Percentiles rank a stretch among this genome's conserved stretches.
These are phyloP conservation scores for Penicillium daleae DNA, from an alignment of 495 filamentous ascomycete species.

Conservation along the genomic window DNA sequence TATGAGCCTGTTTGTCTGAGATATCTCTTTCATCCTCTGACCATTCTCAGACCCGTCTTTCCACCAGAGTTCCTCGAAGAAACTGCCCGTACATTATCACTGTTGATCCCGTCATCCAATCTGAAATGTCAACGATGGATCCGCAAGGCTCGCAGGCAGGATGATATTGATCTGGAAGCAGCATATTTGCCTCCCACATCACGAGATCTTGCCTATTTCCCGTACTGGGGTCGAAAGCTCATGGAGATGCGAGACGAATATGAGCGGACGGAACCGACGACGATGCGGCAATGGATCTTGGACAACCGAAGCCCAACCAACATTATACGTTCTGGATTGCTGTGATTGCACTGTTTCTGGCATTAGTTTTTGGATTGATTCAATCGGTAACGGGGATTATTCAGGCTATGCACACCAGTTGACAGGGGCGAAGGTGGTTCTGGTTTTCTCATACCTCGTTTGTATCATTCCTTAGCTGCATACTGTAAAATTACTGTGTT, in stretches of 20 bases:
- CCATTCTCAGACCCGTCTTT: slow-evolving; percentile 11
- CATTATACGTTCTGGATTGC: slow-evolving; percentile 5
- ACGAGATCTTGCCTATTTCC: background rate
- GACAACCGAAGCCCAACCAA: slow-evolving; percentile 1
- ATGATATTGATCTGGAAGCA: slow-evolving; percentile 19
- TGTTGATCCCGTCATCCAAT: slow-evolving; percentile 27
- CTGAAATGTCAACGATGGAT: slow-evolving; percentile 21
- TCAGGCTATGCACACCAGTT: slow-evolving; percentile 9
- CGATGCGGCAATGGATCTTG: slow-evolving; percentile 3
- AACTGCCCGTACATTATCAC: slow-evolving; percentile 25
- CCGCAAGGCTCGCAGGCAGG: slow-evolving; percentile 11
- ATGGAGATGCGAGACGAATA: slow-evolving; percentile 7
- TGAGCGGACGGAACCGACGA: slow-evolving; percentile 13
- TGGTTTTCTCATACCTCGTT: background rate
- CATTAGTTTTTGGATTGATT: slow-evolving; percentile 1
- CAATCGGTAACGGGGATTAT: background rate
- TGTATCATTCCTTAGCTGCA: too few species aligned
- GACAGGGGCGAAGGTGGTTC: background rate
- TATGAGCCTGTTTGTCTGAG: background rate
- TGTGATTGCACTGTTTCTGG: slow-evolving; percentile 3
- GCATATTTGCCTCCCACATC: background rate
- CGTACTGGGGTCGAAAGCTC: slow-evolving; percentile 2
- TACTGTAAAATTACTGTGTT: background rate
- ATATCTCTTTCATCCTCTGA: background rate
- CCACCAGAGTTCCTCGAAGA: slow-evolving; percentile 26